phyloP scores from a whole-genome alignment of 2,329 filamentous ascomycete species.

The Arthrinium phaeospermum region DNA sequence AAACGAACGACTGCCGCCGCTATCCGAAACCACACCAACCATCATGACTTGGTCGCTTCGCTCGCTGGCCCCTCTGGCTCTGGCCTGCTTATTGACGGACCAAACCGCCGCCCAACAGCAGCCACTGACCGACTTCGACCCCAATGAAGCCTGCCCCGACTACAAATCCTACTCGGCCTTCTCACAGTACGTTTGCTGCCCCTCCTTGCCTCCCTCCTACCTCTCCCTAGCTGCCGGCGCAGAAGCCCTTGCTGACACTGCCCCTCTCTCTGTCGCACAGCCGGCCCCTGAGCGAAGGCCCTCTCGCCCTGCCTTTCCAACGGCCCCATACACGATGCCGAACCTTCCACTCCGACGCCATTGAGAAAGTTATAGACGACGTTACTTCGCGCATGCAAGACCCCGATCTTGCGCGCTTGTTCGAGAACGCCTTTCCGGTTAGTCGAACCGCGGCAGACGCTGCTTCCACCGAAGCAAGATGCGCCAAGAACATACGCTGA shows the following conservation, averaged over 20 bases:
- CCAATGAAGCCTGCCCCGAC: conserved; percentile 15
- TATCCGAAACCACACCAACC: background rate
- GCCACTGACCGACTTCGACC: background rate
- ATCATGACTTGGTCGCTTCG: conserved; percentile 13
- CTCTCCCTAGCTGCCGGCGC: background rate
- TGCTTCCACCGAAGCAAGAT: background rate
- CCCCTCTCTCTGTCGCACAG: conserved; percentile 49
- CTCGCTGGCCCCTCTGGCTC: conserved; percentile 1
- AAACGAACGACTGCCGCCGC: background rate
- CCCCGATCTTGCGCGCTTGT: conserved; percentile 86
- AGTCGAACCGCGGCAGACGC: conserved; percentile 24
- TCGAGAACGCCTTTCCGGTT: conserved; percentile 88
- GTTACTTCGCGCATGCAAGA: conserved; percentile 81
- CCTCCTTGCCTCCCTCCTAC: background rate
- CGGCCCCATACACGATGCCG: conserved; percentile 81
- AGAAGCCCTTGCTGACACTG: background rate
- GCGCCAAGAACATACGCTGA: background rate
- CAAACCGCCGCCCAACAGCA: conserved; percentile 2
- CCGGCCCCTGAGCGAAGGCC: conserved; percentile 78
- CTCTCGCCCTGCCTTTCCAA: conserved; percentile 82
- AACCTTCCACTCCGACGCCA: conserved; percentile 84
- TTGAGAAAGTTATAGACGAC: conserved; percentile 86
- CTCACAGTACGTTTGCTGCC: conserved; percentile 16
- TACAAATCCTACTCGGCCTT: conserved; percentile 15
- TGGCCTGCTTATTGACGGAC: background rate